phyloP scores from a whole-genome alignment of 176 grass and related monocot species.

The Poa annua region DNA sequence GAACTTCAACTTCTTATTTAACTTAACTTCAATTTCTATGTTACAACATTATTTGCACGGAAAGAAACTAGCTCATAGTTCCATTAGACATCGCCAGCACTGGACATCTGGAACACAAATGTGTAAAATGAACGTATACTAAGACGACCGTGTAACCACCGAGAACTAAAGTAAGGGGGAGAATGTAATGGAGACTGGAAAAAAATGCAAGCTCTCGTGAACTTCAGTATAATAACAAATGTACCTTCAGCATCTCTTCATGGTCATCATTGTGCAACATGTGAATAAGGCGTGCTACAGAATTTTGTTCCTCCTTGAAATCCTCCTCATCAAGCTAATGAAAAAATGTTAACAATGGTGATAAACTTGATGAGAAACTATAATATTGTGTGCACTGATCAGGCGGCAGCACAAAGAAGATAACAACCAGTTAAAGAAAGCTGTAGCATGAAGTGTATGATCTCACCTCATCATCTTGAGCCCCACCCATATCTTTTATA shows the following conservation, averaged over 20 bases:
- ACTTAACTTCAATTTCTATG: constrained; percentile 18
- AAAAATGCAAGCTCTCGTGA: constrained; percentile 27
- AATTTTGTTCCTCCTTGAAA: constrained; percentile 99
- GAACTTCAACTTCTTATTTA: background rate
- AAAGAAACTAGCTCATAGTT: background rate
- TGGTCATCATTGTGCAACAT: constrained; percentile 96
- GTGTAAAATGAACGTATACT: constrained; percentile 2
- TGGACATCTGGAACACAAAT: constrained; percentile 1
- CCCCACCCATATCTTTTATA: constrained; percentile 88
- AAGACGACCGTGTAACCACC: constrained; percentile 3
- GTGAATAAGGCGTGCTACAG: constrained; percentile 94
- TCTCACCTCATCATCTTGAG: constrained; percentile 84
- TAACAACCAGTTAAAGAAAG: constrained; percentile 24
- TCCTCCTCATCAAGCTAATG: constrained; percentile 95
- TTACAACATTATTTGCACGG: background rate
- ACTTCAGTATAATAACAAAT: constrained; percentile 38
- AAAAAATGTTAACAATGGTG: constrained; percentile 24
- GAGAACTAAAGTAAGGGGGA: background rate
- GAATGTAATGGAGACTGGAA: background rate
- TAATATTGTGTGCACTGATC: background rate
- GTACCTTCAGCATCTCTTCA: constrained; percentile 98
- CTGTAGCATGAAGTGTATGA: constrained; percentile 25
- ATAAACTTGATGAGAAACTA: constrained; percentile 28
- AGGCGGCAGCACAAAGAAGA: constrained; percentile 16
- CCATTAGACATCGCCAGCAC: background rate